Base-by-base conservation (phyloP, 1,284 basidiomycete genomes). In the Cutaneotrichosporon sp. region DNA sequence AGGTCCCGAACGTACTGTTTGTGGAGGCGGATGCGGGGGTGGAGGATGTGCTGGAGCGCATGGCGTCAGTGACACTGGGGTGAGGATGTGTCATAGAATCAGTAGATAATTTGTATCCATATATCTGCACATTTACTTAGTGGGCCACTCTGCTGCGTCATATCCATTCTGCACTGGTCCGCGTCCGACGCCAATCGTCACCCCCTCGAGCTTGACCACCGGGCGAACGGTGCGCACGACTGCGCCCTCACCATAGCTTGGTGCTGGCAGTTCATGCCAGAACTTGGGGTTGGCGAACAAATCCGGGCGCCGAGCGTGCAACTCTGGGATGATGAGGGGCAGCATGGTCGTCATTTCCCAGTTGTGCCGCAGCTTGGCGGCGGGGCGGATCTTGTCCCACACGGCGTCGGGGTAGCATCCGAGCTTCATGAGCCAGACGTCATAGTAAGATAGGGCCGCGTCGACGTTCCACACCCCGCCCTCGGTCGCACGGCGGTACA, bases 101-200 rank as follows among this genome's bases (percentile, higher is more conserved):
- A 46, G 42, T n/a, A 46, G 18, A 13, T 1, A 42, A 42, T 2
- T 4, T 40, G 38, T 51, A 51, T 30, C 10, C 49, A 55, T 55
- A 55, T 31, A 32, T 55, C 3, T 26, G 31, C 18, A 55, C 16
- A 53, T 16, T 11, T 47, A 11, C 30, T 22, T 53, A 50, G 14
- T 26, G 22, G 65, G 65, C 62, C 62, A 66, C 38, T 53, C 65
- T 4, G 65, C 65, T 2, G 61, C 49, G 34, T 66, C 62, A 31
- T 59, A 34, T 11, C 65, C 65, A 21, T 63, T 66, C 56, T 66
- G 65, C 40, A 57, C 40, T 2, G 62, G 50, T 6, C 58, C 61
- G 1, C 56, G 40, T 8, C 49, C 32, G 6, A 63, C 46, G 4
- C 34, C 51, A 13, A 61, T 34, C 8, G n/a, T 34, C 4, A 61